These are phyloP conservation scores for Miscanthus lutarioriparius DNA, from an alignment of 176 grass and related monocot genomes.

Conservation along the genomic window DNA sequence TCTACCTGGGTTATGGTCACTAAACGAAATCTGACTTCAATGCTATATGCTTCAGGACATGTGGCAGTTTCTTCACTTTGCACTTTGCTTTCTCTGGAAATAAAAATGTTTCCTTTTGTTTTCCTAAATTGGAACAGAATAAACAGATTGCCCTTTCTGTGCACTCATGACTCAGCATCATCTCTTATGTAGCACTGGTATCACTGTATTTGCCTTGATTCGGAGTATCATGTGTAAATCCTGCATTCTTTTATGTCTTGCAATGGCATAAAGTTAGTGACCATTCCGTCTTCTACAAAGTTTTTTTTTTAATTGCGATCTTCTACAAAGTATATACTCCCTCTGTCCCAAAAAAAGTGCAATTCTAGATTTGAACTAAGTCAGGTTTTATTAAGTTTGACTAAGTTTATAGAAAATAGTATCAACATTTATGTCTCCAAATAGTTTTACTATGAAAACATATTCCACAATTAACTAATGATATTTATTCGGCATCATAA, in stretches of 20 bases:
- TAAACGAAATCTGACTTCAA: background rate
- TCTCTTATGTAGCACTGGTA: background rate
- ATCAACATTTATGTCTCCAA: no score
- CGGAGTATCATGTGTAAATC: background rate
- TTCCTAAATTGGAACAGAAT: background rate
- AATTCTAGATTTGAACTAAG: no score
- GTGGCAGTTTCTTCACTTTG: background rate
- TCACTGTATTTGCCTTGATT: background rate
- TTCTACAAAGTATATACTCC: background rate
- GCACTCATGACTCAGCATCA: background rate
- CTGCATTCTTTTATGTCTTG: background rate
- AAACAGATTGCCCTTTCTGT: conserved; percentile 3
- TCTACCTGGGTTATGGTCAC: background rate
- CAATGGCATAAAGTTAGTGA: background rate
- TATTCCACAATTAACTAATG: no score
- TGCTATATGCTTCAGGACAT: background rate
- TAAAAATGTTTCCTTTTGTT: background rate
- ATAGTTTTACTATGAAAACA: no score
- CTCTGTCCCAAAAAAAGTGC: no score
- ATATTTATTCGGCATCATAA: no score
- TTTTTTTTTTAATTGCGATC: background rate
- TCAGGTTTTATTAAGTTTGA: no score
- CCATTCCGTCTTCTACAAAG: background rate
- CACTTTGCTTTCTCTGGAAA: background rate
- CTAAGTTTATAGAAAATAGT: no score